Evolutionary conservation across 2,329 filamentous ascomycete genomes (phyloP).

Genomic region (Aschersonia sp.): DNA sequence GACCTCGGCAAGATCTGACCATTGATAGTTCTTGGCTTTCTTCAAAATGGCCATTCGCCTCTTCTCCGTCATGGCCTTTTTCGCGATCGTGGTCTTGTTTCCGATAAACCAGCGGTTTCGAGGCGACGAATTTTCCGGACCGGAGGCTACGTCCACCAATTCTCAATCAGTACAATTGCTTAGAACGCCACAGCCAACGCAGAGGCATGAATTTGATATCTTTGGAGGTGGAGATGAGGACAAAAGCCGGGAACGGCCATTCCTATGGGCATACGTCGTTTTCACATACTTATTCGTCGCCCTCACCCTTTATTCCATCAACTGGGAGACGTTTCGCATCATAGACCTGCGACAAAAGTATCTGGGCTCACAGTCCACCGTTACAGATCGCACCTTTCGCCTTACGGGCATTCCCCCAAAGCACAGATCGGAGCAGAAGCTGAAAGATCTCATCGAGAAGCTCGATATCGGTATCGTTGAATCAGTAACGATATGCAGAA

Average conservation of each 20-base stretch:
- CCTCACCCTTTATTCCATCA: slow-evolving; percentile 69
- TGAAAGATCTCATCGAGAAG: slow-evolving; percentile 77
- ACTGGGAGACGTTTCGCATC: slow-evolving; percentile 69
- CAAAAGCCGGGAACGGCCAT: slow-evolving; percentile 25
- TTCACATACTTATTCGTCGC: slow-evolving; percentile 88
- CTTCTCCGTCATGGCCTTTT: slow-evolving; percentile 64
- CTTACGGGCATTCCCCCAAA: slow-evolving; percentile 75
- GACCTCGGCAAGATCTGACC: slow-evolving; percentile 6
- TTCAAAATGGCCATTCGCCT: slow-evolving; percentile 91
- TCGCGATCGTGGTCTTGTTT: slow-evolving; percentile 65
- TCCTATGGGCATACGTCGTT: slow-evolving; percentile 85
- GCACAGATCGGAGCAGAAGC: slow-evolving; percentile 64
- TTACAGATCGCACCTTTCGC: slow-evolving; percentile 87
- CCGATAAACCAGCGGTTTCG: slow-evolving; percentile 66
- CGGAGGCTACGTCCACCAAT: slow-evolving; percentile 2
- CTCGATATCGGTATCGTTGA: slow-evolving; percentile 84
- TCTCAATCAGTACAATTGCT: background rate
- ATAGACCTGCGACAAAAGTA: slow-evolving; percentile 82
- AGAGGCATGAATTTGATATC: slow-evolving; percentile 5
- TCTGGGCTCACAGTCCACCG: slow-evolving; percentile 82
- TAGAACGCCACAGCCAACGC: slow-evolving; percentile 1
- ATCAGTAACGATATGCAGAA: slow-evolving; percentile 67
- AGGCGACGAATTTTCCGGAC: slow-evolving; percentile 1
- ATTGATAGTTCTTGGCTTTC: slow-evolving; percentile 63
- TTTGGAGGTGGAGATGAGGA: slow-evolving; percentile 18